These are phyloP conservation scores for Chaetomium strumarium DNA, from an alignment of 2,329 filamentous ascomycete species.

Conservation along the genomic window DNA sequence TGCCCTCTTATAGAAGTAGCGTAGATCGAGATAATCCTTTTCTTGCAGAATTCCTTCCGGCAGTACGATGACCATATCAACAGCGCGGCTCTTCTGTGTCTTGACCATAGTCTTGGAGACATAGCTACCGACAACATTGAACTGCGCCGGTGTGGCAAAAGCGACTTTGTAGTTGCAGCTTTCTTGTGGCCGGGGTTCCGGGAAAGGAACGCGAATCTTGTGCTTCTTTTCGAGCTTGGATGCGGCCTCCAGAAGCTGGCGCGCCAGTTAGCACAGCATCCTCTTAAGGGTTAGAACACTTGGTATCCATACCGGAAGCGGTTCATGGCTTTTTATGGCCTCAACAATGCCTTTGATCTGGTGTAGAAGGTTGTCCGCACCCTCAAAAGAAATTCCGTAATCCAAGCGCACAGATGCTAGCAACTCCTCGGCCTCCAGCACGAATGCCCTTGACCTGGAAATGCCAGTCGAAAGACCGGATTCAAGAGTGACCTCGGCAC, in stretches of 20 bases:
- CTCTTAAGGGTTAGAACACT: too few relatives aligned
- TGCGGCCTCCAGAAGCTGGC: slow-evolving; percentile 61
- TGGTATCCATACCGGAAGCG: slow-evolving; percentile 40
- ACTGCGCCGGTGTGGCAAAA: slow-evolving; percentile 66
- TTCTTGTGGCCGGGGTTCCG: slow-evolving; percentile 67
- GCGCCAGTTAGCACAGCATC: neutral
- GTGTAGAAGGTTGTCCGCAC: slow-evolving; percentile 45
- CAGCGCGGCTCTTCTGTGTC: slow-evolving; percentile 48
- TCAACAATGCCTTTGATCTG: slow-evolving; percentile 50
- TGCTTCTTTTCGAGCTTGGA: slow-evolving; percentile 61
- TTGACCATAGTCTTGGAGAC: slow-evolving; percentile 68
- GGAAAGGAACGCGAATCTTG: slow-evolving; percentile 73
- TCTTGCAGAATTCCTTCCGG: slow-evolving; percentile 76
- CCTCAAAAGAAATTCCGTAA: slow-evolving; percentile 43
- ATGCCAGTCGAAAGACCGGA: slow-evolving; percentile 28
- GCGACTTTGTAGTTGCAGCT: slow-evolving; percentile 77
- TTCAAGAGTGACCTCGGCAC: slow-evolving; percentile 22
- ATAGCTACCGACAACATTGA: slow-evolving; percentile 89
- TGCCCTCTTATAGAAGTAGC: slow-evolving; percentile 91
- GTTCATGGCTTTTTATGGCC: slow-evolving; percentile 42
- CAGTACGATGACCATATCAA: slow-evolving; percentile 88
- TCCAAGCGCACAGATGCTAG: slow-evolving; percentile 49
- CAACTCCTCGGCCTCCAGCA: slow-evolving; percentile 55
- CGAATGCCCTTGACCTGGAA: slow-evolving; percentile 45
- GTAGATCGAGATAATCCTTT: slow-evolving; percentile 88